Evolutionary conservation across 2,329 filamentous ascomycete species (phyloP).

Genomic region (Fusarium dlaminii): DNA sequence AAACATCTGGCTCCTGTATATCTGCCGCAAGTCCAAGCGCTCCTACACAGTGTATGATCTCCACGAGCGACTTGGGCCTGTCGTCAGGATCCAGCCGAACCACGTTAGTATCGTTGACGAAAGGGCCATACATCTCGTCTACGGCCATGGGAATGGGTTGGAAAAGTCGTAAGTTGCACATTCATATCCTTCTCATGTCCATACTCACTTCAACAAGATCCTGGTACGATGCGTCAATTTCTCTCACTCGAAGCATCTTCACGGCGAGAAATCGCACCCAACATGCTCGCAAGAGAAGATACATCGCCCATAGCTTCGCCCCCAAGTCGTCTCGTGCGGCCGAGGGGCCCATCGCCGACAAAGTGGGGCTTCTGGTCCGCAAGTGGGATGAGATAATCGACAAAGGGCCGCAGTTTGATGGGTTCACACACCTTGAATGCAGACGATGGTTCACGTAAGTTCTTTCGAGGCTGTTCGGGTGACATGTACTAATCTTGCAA

Average conservation of each 20-base stretch:
- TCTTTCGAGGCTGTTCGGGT: fast-evolving
- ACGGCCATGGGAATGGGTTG: conserved; percentile 1
- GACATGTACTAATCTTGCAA: neutral
- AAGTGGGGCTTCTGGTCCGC: neutral
- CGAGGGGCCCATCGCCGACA: neutral
- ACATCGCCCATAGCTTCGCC: neutral
- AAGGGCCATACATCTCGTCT: neutral
- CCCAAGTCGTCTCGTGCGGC: neutral
- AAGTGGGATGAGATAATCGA: neutral
- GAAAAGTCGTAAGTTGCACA: neutral
- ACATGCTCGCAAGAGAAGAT: neutral
- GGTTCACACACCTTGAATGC: neutral
- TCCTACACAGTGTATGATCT: neutral
- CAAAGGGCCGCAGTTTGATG: neutral
- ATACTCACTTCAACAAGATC: neutral
- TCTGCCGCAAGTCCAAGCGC: neutral
- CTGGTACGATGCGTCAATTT: neutral
- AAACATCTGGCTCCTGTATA: neutral
- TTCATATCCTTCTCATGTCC: neutral
- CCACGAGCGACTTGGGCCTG: neutral
- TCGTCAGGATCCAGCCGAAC: conserved; percentile 3
- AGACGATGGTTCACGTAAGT: conserved; percentile 1
- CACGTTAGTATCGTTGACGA: neutral
- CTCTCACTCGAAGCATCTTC: neutral
- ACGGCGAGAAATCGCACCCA: neutral